These are phyloP conservation scores for Glycine tomentella DNA, from an alignment of 306 rosid species.

Conservation along the genomic window DNA sequence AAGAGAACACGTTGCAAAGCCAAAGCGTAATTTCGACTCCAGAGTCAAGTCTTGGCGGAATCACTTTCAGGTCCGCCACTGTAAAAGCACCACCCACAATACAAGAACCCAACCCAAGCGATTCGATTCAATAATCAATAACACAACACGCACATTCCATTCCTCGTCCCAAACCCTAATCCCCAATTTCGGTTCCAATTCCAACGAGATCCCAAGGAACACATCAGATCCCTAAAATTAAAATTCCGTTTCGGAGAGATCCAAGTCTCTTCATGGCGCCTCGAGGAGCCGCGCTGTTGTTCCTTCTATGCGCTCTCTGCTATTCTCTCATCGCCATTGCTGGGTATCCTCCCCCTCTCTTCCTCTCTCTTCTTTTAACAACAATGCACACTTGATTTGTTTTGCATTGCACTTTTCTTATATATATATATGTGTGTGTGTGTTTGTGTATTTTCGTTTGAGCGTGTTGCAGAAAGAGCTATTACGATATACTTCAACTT, in stretches of 20 bases:
- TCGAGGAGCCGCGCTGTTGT: slow-evolving; percentile 59
- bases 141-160: not conserved
- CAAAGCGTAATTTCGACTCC: slow-evolving; percentile 41
- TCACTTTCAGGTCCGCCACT: slow-evolving; percentile 41
- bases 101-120: not conserved
- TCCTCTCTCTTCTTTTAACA: not conserved
- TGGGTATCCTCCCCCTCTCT: slow-evolving; percentile 51
- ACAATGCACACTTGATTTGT: not conserved
- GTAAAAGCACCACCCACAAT: slow-evolving; percentile 9
- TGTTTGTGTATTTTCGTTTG: not conserved
- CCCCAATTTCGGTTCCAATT: not conserved
- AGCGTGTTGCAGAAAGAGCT: slow-evolving; percentile 68
- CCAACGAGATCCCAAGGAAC: slow-evolving; percentile 34
- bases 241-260: slow-evolving; percentile 47
- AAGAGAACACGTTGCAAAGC: slow-evolving; percentile 69
- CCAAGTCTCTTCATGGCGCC: slow-evolving; percentile 73
- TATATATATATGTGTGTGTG: too few species aligned
- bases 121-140: not conserved
- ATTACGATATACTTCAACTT: slow-evolving; percentile 85
- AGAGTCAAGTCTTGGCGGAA: slow-evolving; percentile 45
- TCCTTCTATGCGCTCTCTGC: slow-evolving; percentile 67
- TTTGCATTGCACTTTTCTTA: not conserved
- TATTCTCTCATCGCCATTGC: slow-evolving; percentile 76
- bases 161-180: slow-evolving; percentile 36
- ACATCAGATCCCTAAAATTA: slow-evolving; percentile 36